Evolutionary conservation across 306 rosid species (phyloP), one percentile per base, ranked within the genome.

Genomic region (Inga laurina): DNA sequence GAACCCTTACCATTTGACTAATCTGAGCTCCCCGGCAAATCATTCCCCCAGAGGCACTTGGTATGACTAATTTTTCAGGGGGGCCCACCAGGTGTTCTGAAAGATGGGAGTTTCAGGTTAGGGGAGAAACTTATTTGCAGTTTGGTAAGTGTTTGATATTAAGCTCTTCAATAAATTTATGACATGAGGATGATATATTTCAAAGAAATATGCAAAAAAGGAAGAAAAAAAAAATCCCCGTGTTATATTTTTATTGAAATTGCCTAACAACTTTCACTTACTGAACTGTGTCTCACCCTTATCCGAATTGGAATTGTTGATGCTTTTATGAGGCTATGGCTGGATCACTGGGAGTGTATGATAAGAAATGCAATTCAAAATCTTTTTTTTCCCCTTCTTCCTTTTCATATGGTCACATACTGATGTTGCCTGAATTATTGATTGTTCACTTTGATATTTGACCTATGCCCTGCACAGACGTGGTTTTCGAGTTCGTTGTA

Each of bases 311-410:
- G 30, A 14, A 24, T 51, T 80, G 45, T 45, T 22, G 68, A 65
- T 52, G 84, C 77, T 78, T 79, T 74, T 82, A 75, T 56, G 78
- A 85, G 75, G 71, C 78, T 64, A 32, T 78, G 88, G 54, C 75
- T 30, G 68, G 77, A 22, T 72, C 82, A 71, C 8, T 39, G 88
- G 82, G 73, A 75, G 79, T 75, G 82, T 77, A 82, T 72, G 68
- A 72, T 77, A 82, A 71, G 87, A 68, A 82, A 77, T 79, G 85
- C 62, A 82, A 72, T 78, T 64, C 78, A 71, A 43, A 49, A 49
- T 49, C 6, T 44, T 79, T 46, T 46, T 27, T 27, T 62, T 5
- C 43, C 8, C 43, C 8, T 39, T 37, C 41, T n/a, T 45, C 15
- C 16, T 27, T 54, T 79, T 84, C 61, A 32, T 71, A 30, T 83